Base-by-base conservation (phyloP, 805 yeast species). In the Candida parachauliodes region DNA sequence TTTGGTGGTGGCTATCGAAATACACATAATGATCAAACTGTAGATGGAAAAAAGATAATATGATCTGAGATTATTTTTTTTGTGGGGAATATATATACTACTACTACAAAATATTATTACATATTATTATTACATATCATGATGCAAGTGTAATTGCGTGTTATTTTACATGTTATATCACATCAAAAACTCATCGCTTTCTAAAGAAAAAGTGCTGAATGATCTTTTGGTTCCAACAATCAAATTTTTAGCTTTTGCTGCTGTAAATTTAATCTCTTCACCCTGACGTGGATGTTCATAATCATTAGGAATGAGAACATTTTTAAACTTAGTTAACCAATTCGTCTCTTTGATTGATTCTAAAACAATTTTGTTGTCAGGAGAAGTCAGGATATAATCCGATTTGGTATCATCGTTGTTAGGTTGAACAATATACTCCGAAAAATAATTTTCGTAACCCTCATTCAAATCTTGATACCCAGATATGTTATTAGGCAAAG, bases 1-100 rank as follows among this genome's bases (percentile, higher is more conserved):
- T 2, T 65, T 70, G 10, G 77, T 74, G 2, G 94, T 73, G 1
- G 84, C 74, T 24, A 88, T 51, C 14, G 87, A 55, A 22, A 88
- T 84, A 61, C 98, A 89, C 98, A 89, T 88, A 11, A 14, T 21
- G 5, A n/a, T n/a, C 5, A 24, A 24, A 24, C n/a, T 5, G 27
- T 7, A 12, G 16, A n/a, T 14, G 5, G 15, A n/a, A 5, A n/a
- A 27, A 11, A 10, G 15, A 11, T 12, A 16, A 24, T 10, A 24
- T 8, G 7, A 14, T 12, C 16, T n/a, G n/a, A n/a, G 8, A 5
- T 26, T 26, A 12, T 27, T 27, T 27, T 12, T 16, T 27, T 27
- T 27, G 30, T 27, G 30, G 30, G 30, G 30, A 27, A 27, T 10
- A n/a, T 8, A 27, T 10, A 15, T 8, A 26, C 6, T 12, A 7